Base-by-base conservation (phyloP, 768 basidiomycete genomes). In the Imleria badia region DNA sequence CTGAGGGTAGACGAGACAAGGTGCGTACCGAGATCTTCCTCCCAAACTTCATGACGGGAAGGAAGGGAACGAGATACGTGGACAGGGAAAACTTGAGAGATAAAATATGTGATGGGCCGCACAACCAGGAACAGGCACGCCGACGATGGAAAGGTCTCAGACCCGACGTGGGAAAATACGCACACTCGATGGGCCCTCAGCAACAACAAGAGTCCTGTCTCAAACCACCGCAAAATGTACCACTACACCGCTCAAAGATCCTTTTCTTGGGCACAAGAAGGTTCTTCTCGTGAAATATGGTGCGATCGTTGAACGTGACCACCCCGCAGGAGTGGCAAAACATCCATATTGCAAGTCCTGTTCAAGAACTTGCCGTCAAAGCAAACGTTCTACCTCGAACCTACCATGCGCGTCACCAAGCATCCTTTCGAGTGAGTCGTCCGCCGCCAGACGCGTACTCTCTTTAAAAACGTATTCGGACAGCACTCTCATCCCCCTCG, bases 401-500 rank as follows among this genome's bases (percentile, higher is more conserved):
- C 90, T 3, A 94, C 93, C 1, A 86, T 86, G 72, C 83, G 87
- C 48, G 78, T 91, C 42, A 79, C 79, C 45, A 91, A 86, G 64
- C 83, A 87, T 65, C 69, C 75, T 33, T 87, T 91, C 72, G 89
- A 97, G 94, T 97, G 70, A 72, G 91, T 73, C 62, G 30, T 34
- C 33, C 10, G 14, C 41, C 17, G 19, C 10, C 12, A n/a, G 14
- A 7, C 26, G 5, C 3, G 10, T 1, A n/a, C 23, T 22, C 22
- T 39, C 15, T 15, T 19, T 36, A 46, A 22, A 31, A 19, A 41
- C 43, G 15, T 19, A 15, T 30, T 10, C 22, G 52, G 59, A 43
- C 70, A 97, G 95, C 72, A 89, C 94, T 39, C 85, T 96, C 59
- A 86, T 97, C 57, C 92, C 94, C 1, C 81, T 98, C 35, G 91